Evolutionary conservation across 257 asterid genomes (phyloP), one percentile per base, ranked within the genome.

Genomic region (Solanum appendiculatum): DNA sequence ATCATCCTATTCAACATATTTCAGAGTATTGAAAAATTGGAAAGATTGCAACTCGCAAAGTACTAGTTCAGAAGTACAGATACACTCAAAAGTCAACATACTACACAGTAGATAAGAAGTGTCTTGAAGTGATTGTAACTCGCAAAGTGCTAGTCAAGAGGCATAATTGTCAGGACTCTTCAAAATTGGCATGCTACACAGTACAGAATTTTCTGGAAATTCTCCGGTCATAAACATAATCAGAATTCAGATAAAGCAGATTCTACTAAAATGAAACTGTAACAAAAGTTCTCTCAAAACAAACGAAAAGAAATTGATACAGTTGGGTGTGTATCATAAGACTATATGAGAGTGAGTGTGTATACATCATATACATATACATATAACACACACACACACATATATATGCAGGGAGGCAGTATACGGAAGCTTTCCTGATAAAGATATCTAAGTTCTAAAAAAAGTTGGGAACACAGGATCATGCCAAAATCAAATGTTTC

Each of bases 351-450:
- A 73, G 82, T 11, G 21, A 73, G 82, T 2, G 51, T 72, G 48
- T 20, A 36, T 73, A 36, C 18, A 36, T 36, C 48, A 72, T 20
- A 18, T 18, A 72, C 11, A 72, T 70, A 72, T 16, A 70, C 7
- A 37, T 2, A 23, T 4, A 37, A 85, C n/a, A 83, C 23, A 48
- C 23, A 48, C 80, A 34, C 64, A 95, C 98, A 98, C 93, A 98
- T 20, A 98, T 94, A 86, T 31, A 27, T 81, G 66, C 66, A 27
- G 40, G 27, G 66, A 78, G 39, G 66, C 6, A 81, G 21, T 34
- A 81, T 29, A 81, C 15, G 0, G n/a, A 18, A 20, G n/a, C 36
- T 7, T 48, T 81, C 58, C 40, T 81, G 40, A 29, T 29, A 18
- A 29, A 31, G 31, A 81, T 48, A 29, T 16, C 23, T 18, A 81